Base-by-base conservation (phyloP, 306 rosid genomes). In the Quercus alba region DNA sequence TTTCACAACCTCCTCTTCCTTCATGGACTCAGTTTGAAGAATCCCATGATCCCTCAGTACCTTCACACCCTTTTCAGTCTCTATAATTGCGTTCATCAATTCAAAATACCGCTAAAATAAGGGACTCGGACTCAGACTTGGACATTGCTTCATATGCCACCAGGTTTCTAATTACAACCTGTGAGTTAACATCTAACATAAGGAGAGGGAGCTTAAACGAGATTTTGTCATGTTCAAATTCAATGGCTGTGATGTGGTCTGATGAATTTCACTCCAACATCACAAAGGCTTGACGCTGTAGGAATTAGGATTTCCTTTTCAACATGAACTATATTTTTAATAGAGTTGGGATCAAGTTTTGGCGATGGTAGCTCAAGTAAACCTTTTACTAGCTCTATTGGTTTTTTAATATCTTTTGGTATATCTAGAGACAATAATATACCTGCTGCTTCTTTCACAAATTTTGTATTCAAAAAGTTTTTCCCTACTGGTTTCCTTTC, bases 161-260 rank as follows among this genome's bases (percentile, higher is more conserved):
- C 31, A 86, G 70, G 83, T 86, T 86, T 70, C 89, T 68, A 12
- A 86, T 20, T 25, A 77, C 35, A 7, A 80, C 81, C 81, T 86
- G 85, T 0, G 82, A 57, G 77, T 73, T 72, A 1, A 23, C 76
- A 15, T 73, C 58, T 25, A 86, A 2, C 33, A 5, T 55, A 4
- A 86, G 5, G 67, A 30, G 7, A 3, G 86, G 89, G 2, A 86
- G 80, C 62, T 21, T 44, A 26, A 87, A n/a, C 0, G 17, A 1
- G 20, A 19, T 3, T 1, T 41, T 70, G 4, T 11, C 17, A 2
- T 4, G 21, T 5, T 71, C 35, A 19, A 79, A 79, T 1, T 8
- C 21, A 38, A 79, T 52, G 9, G 1, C 15, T 13, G 21, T 26
- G 62, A 63, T 78, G 79, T 61, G 75, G 23, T 55, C 20, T 0